phyloP scores from a whole-genome alignment of 208 protist genomes.

The Lotmaria passim region DNA sequence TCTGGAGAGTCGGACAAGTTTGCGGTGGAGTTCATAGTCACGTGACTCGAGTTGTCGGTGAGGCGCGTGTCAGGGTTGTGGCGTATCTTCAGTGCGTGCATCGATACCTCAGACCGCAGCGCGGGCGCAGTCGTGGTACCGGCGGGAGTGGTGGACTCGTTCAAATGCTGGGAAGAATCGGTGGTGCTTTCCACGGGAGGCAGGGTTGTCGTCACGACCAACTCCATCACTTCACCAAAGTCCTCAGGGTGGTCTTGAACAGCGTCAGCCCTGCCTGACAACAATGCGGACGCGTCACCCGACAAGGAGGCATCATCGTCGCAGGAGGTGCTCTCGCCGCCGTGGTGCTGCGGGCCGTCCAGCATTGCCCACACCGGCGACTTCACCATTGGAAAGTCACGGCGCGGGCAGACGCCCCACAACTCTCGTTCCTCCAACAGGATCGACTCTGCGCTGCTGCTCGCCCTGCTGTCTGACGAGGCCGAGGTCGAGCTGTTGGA shows the following conservation, averaged over 20 bases:
- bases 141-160: too few relatives aligned
- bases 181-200: too few relatives aligned
- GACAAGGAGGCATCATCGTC: neutral
- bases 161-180: too few relatives aligned
- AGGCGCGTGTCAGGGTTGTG: neutral
- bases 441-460: neutral
- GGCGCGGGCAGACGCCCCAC: constrained; percentile 12
- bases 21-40: neutral
- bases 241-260: too few relatives aligned
- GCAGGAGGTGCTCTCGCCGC: neutral
- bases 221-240: neutral
- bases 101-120: neutral
- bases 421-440: constrained; percentile 4
- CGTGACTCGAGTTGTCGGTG: neutral
- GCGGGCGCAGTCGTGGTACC: neutral
- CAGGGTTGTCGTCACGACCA: neutral
- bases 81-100: constrained; percentile 10
- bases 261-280: too few relatives aligned
- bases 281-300: too few relatives aligned
- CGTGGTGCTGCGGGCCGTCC: neutral
- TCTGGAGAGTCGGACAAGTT: neutral
- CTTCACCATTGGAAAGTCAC: constrained; percentile 9
- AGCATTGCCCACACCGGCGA: constrained; percentile 12
- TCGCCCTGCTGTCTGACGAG: neutral
- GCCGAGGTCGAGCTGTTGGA: neutral